Evolutionary conservation across 768 basidiomycete species (phyloP).

Genomic region (Mycena polygramma): DNA sequence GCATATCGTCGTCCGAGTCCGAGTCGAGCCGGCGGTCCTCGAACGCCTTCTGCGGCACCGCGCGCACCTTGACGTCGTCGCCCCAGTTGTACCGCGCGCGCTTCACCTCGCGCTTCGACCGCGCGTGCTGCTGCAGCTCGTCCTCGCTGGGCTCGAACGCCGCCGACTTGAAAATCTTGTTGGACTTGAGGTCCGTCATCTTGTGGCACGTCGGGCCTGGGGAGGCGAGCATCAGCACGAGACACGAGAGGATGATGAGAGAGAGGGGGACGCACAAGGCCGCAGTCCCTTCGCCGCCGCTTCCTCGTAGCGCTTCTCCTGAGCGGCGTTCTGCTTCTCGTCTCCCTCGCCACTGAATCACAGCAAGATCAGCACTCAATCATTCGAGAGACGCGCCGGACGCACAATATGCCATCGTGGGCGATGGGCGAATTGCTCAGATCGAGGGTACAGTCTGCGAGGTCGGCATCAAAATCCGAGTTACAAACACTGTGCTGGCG

Average conservation of each 20-base stretch:
- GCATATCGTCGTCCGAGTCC: slow-evolving; percentile 62
- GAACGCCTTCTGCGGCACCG: slow-evolving; percentile 44
- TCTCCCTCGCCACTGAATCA: slow-evolving; percentile 67
- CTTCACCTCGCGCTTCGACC: slow-evolving; percentile 49
- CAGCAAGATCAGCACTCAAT: slow-evolving; percentile 4
- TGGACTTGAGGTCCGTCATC: slow-evolving; percentile 66
- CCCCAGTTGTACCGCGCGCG: slow-evolving; percentile 34
- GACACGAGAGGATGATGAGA: background rate
- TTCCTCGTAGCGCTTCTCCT: slow-evolving; percentile 68
- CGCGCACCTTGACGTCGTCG: slow-evolving; percentile 42
- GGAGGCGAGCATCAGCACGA: background rate
- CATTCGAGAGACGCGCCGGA: background rate
- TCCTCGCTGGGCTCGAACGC: slow-evolving; percentile 80
- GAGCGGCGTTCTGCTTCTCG: slow-evolving; percentile 67
- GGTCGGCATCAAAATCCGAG: too few relatives aligned
- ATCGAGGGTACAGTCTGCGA: slow-evolving; percentile 67
- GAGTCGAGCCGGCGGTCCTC: slow-evolving; percentile 54
- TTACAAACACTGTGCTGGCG: background rate
- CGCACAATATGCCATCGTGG: slow-evolving; percentile 74
- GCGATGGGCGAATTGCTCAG: slow-evolving; percentile 64
- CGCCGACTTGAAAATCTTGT: slow-evolving; percentile 68
- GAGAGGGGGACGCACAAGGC: slow-evolving; percentile 59
- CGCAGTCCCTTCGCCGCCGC: slow-evolving; percentile 70
- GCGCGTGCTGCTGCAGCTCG: slow-evolving; percentile 61
- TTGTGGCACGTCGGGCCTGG: slow-evolving; percentile 78